Evolutionary conservation across 1,284 basidiomycete species (phyloP).

Genomic region (Heimioporus punctisporus): DNA sequence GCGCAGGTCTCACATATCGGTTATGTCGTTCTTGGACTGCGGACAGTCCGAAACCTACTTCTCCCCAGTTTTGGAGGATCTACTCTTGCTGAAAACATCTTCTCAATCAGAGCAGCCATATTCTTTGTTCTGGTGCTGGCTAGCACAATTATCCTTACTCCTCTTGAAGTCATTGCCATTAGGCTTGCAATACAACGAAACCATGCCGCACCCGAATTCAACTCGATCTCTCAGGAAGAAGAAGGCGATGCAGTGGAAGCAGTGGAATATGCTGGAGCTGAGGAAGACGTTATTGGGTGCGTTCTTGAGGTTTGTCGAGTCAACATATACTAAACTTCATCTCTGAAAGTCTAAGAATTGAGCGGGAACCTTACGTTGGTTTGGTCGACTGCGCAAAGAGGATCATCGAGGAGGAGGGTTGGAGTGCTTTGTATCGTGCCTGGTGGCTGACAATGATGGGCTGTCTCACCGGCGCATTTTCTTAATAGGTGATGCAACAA

Average conservation of each 20-base stretch:
- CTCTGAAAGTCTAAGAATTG: slow-evolving; percentile 64
- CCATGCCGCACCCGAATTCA: slow-evolving; percentile 37
- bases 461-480: no score
- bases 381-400: slow-evolving; percentile 78
- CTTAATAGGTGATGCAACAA: no score
- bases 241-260: slow-evolving; percentile 57
- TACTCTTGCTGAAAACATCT: slow-evolving; percentile 40
- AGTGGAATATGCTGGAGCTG: slow-evolving; percentile 69
- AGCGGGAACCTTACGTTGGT: slow-evolving; percentile 86
- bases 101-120: slow-evolving; percentile 50
- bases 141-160: slow-evolving; percentile 70
- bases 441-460: slow-evolving; percentile 60
- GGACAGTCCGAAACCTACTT: slow-evolving; percentile 65
- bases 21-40: slow-evolving; percentile 64
- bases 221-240: slow-evolving; percentile 4
- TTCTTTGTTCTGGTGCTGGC: slow-evolving; percentile 65
- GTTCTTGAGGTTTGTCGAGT: neutral
- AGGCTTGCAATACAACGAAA: slow-evolving; percentile 87
- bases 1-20: slow-evolving; percentile 68
- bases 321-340: slow-evolving; percentile 1
- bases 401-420: slow-evolving; percentile 86
- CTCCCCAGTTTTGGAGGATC: slow-evolving; percentile 51
- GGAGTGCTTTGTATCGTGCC: slow-evolving; percentile 76
- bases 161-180: slow-evolving; percentile 83
- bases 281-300: slow-evolving; percentile 91